Conservation (phyloP, 2,329 filamentous ascomycete genomes). For the Pseudovirgaria hyperparasitica region DNA sequence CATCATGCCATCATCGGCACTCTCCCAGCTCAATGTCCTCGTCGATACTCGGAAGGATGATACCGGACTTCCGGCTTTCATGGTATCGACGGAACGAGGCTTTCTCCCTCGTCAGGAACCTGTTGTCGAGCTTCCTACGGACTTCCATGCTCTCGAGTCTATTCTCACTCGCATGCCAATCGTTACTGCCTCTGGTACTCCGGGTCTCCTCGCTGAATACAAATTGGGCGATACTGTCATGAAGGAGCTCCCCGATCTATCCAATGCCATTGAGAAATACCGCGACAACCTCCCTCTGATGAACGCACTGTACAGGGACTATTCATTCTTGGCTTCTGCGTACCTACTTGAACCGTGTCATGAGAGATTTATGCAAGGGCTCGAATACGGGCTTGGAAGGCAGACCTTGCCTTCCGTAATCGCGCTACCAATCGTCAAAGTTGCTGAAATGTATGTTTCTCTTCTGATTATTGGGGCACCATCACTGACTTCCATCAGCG, state of each 20-base stretch:
- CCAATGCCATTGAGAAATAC: constrained; percentile 56
- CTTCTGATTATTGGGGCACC: constrained; percentile 1
- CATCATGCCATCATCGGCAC: constrained; percentile 32
- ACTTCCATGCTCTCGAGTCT: constrained; percentile 60
- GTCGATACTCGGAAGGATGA: constrained; percentile 50
- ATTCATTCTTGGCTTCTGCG: constrained; percentile 78
- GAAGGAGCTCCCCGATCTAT: constrained; percentile 65
- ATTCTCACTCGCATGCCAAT: constrained; percentile 70
- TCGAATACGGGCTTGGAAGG: constrained; percentile 66
- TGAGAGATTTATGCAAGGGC: constrained; percentile 52
- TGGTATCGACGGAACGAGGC: constrained; percentile 62
- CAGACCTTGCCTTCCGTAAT: constrained; percentile 61
- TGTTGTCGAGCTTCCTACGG: constrained; percentile 47
- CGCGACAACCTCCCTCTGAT: constrained; percentile 62
- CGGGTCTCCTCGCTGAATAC: constrained; percentile 64
- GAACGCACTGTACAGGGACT: constrained; percentile 83
- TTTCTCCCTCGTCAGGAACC: constrained; percentile 53
- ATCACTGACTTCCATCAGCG: constrained; percentile 22
- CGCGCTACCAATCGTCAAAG: constrained; percentile 68
- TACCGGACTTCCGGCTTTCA: constrained; percentile 56
- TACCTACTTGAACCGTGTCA: constrained; percentile 90
- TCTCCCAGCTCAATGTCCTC: constrained; percentile 53
- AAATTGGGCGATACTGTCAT: constrained; percentile 64
- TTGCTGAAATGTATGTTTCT: constrained; percentile 66
- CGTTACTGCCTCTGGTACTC: constrained; percentile 56